Percentiles rank a stretch among this genome's conserved stretches.
Evolutionary conservation across 2,329 filamentous ascomycete species (phyloP).

Genomic region (Colletotrichum brevisporum): DNA sequence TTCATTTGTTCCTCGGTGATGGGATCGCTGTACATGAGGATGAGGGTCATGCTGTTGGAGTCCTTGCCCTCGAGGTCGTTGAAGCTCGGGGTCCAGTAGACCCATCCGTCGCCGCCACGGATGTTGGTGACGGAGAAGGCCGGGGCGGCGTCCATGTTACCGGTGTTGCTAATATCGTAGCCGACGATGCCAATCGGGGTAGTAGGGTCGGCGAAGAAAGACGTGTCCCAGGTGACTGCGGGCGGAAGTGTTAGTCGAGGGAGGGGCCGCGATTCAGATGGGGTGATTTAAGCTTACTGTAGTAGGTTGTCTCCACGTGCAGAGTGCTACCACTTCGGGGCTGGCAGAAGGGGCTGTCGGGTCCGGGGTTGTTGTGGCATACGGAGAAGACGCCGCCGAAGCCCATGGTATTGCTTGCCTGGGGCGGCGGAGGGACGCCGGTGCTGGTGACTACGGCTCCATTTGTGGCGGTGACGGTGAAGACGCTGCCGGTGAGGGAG

Average conservation of each 20-base stretch:
- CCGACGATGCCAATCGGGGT: slow-evolving; percentile 42
- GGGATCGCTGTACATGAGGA: slow-evolving; percentile 43
- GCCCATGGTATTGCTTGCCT: slow-evolving; percentile 44
- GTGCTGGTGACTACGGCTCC: slow-evolving; percentile 47
- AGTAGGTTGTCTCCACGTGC: slow-evolving; percentile 50
- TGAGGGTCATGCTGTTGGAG: slow-evolving; percentile 41
- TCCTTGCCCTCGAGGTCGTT: slow-evolving; percentile 42
- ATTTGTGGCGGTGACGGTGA: slow-evolving; percentile 46
- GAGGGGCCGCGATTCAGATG: slow-evolving; percentile 1
- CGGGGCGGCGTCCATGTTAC: slow-evolving; percentile 33
- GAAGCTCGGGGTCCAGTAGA: slow-evolving; percentile 45
- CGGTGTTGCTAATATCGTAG: slow-evolving; percentile 33
- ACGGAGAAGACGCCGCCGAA: slow-evolving; percentile 48
- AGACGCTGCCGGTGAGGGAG: slow-evolving; percentile 48
- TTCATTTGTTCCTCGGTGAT: slow-evolving; percentile 38
- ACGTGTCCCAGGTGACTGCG: slow-evolving; percentile 52
- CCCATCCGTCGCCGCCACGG: slow-evolving; percentile 48
- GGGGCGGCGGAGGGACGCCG: slow-evolving; percentile 49
- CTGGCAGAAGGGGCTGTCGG: slow-evolving; percentile 50
- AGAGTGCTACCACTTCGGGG: slow-evolving; percentile 48
- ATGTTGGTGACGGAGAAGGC: slow-evolving; percentile 41
- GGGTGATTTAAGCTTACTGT: slow-evolving; percentile 45
- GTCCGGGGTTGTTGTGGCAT: slow-evolving; percentile 47
- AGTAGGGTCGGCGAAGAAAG: slow-evolving; percentile 44
- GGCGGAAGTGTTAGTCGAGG: slow-evolving; percentile 10